Percentiles rank a stretch among this genome's conserved stretches.
These are phyloP conservation scores for Rhynchospora breviuscula DNA, from an alignment of 176 grass and related monocot species.

Conservation along the genomic window DNA sequence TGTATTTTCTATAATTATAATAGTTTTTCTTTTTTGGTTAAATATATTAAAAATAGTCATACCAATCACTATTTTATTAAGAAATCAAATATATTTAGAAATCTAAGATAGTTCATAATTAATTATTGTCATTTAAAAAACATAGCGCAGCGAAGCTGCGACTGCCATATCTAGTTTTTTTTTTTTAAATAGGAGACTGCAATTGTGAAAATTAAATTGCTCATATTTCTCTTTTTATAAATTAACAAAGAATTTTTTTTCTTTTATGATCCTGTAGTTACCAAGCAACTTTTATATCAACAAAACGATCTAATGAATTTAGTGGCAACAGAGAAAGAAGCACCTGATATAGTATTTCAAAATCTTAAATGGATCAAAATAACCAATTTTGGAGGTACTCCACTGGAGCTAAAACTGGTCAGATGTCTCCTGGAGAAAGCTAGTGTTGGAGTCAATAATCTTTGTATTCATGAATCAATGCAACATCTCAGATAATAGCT, in stretches of 20 bases:
- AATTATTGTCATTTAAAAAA: no score
- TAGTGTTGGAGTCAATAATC: slow-evolving; percentile 27
- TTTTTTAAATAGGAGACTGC: no score
- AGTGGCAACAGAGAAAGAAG: not conserved
- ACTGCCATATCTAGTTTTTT: no score
- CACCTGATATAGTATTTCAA: slow-evolving; percentile 10
- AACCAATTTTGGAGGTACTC: slow-evolving; percentile 33
- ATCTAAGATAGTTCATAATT: no score
- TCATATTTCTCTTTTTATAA: not conserved
- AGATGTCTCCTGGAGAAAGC: slow-evolving; percentile 33
- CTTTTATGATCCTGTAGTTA: slow-evolving; percentile 22
- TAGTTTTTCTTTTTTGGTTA: no score
- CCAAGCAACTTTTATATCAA: not conserved
- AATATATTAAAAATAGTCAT: no score
- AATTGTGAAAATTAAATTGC: not conserved
- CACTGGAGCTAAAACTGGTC: slow-evolving; percentile 27
- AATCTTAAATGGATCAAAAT: slow-evolving; percentile 41
- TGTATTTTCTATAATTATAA: no score
- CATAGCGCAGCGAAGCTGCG: no score
- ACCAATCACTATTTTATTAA: no score
- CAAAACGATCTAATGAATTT: not conserved
- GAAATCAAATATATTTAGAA: no score
- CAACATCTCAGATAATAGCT: not conserved
- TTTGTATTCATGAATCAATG: slow-evolving; percentile 27
- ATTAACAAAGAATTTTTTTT: not conserved